phyloP scores from a whole-genome alignment of 352 stramenopile species.

The Phytopythium vexans region DNA sequence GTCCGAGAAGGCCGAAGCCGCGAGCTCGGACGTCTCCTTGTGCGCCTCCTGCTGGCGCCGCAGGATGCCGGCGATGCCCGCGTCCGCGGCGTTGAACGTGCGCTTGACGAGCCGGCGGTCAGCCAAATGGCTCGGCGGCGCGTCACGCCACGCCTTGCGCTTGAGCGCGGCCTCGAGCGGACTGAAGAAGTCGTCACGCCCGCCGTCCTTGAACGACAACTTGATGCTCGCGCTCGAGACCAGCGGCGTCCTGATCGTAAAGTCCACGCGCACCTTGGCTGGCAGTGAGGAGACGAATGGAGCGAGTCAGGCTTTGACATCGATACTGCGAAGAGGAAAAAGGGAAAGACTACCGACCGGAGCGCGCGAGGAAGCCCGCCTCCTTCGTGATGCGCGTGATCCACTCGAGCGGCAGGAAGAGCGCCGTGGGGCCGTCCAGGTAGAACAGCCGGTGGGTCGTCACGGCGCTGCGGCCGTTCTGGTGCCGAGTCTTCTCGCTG shows the following conservation, averaged over 20 bases:
- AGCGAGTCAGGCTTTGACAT: neutral
- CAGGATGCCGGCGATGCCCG: conserved; percentile 80
- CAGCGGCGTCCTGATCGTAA: conserved; percentile 32
- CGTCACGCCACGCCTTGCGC: conserved; percentile 74
- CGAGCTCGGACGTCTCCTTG: conserved; percentile 76
- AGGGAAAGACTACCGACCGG: conserved; percentile 12
- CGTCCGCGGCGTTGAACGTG: conserved; percentile 73
- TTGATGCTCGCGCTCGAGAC: conserved; percentile 68
- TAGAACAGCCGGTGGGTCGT: conserved; percentile 86
- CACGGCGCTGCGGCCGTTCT: conserved; percentile 67
- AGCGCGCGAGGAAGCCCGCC: conserved; percentile 78
- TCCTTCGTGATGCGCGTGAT: conserved; percentile 72
- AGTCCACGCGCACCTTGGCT: conserved; percentile 80
- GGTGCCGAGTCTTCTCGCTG: conserved; percentile 69
- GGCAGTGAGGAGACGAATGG: neutral
- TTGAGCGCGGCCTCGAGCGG: conserved; percentile 63
- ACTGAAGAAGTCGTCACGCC: conserved; percentile 81
- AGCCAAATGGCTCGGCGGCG: conserved; percentile 64
- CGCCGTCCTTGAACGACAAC: conserved; percentile 85
- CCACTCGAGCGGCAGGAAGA: conserved; percentile 74
- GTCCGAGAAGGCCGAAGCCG: conserved; percentile 85
- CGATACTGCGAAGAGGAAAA: too few species aligned
- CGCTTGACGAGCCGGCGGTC: conserved; percentile 76
- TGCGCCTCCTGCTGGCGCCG: conserved; percentile 74
- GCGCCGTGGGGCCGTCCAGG: conserved; percentile 62